Percentiles rank a stretch among this genome's conserved stretches.
Conservation (phyloP, 2,329 filamentous ascomycete genomes). For the Fusarium liriodendri region DNA sequence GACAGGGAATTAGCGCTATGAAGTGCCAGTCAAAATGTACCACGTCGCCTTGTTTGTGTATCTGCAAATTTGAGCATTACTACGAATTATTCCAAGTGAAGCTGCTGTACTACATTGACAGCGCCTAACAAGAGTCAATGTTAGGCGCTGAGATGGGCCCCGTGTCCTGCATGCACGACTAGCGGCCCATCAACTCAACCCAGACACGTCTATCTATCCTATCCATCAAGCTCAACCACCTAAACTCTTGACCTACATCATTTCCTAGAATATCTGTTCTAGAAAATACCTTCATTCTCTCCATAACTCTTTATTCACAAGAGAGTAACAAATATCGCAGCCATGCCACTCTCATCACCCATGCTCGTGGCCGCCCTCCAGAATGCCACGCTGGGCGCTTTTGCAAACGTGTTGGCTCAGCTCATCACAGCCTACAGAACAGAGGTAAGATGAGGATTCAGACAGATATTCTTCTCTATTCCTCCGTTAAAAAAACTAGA, state of each 20-base stretch:
- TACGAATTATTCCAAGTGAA: not conserved
- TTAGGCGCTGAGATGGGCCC: not conserved
- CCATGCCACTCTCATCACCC: slow-evolving; percentile 54
- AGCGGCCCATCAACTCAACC: not conserved
- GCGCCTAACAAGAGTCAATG: not conserved
- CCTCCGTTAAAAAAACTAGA: no score
- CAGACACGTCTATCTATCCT: not conserved
- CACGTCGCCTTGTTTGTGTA: not conserved
- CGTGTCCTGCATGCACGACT: not conserved
- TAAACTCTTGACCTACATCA: not conserved
- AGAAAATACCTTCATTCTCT: not conserved
- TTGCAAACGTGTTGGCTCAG: slow-evolving; percentile 81
- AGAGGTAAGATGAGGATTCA: slow-evolving; percentile 59
- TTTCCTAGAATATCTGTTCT: not conserved
- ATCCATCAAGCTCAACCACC: not conserved
- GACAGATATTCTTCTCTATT: no score
- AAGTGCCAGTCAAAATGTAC: not conserved
- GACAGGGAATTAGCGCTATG: not conserved
- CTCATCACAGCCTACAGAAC: slow-evolving; percentile 71
- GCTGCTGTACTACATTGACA: not conserved
- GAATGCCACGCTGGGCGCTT: slow-evolving; percentile 70
- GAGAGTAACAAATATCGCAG: not conserved
- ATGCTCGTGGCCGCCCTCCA: slow-evolving; percentile 73
- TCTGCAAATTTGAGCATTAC: not conserved
- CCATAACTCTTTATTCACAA: no score